Conservation (phyloP, 352 stramenopile species). For the Phytophthora tubulina region DNA sequence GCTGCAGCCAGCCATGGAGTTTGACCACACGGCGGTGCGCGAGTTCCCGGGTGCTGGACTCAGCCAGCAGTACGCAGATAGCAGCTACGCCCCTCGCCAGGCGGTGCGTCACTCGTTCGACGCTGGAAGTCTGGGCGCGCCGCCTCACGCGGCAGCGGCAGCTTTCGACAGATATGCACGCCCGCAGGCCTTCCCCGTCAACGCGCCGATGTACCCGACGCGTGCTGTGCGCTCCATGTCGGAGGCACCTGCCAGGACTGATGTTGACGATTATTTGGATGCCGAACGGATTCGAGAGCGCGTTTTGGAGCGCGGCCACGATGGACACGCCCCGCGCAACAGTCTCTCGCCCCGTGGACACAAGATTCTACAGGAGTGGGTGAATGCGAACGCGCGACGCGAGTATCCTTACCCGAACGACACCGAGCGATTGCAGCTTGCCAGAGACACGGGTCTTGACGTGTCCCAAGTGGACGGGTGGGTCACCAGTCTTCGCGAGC, state of each 20-base stretch:
- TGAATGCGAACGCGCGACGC: constrained; percentile 63
- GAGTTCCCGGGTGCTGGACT: constrained; percentile 46
- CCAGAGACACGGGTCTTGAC: constrained; percentile 76
- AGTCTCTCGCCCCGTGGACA: constrained; percentile 72
- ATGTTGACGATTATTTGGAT: constrained; percentile 77
- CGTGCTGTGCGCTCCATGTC: constrained; percentile 74
- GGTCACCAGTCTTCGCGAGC: constrained; percentile 84
- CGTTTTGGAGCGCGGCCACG: constrained; percentile 54
- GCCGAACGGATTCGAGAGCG: constrained; percentile 75
- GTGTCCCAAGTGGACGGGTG: constrained; percentile 87
- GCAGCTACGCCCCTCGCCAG: constrained; percentile 55
- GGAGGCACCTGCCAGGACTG: constrained; percentile 55
- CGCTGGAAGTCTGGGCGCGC: constrained; percentile 60
- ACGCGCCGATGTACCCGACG: constrained; percentile 47
- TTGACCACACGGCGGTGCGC: constrained; percentile 61
- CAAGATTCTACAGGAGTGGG: constrained; percentile 86
- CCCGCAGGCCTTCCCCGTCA: constrained; percentile 38
- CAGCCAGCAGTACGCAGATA: constrained; percentile 41
- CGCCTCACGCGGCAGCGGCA: constrained; percentile 29
- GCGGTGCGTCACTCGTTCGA: constrained; percentile 76
- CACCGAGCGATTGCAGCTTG: constrained; percentile 78
- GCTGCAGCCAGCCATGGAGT: constrained; percentile 78
- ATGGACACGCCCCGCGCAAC: constrained; percentile 51
- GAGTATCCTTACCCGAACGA: constrained; percentile 77
- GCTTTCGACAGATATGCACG: constrained; percentile 44